Conservation (phyloP, 163 green algal genomes). For the Scenedesmus sp. region DNA sequence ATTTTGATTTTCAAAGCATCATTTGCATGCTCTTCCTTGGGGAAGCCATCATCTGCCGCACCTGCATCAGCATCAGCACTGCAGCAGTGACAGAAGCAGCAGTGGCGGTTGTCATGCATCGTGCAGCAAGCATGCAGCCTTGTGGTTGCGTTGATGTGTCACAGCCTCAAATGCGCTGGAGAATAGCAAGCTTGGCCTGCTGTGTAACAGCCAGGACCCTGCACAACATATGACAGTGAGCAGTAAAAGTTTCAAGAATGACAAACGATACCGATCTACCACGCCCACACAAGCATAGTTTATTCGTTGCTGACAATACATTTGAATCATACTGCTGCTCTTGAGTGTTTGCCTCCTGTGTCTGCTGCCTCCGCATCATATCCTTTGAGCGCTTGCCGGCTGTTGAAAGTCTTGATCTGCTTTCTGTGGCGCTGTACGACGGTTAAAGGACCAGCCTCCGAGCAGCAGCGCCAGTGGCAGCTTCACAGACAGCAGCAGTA, state of each 20-base stretch:
- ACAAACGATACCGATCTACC: not conserved
- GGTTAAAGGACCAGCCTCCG: not conserved
- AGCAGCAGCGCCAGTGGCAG: constrained; percentile 14
- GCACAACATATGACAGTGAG: not conserved
- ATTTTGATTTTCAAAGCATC: too few species aligned
- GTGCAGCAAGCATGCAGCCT: not conserved
- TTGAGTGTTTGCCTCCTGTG: not conserved
- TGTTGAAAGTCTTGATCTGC: not conserved
- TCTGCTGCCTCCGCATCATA: not conserved
- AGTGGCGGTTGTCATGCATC: not conserved
- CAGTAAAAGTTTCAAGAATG: not conserved
- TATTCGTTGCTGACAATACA: not conserved
- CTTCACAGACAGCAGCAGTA: not conserved
- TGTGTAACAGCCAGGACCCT: not conserved
- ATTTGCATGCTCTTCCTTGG: too few species aligned
- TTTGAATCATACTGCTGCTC: too few species aligned
- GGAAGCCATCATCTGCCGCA: too few species aligned
- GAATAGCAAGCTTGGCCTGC: not conserved
- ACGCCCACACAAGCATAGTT: not conserved
- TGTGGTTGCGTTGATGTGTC: not conserved
- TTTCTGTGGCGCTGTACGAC: not conserved
- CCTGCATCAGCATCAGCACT: not conserved
- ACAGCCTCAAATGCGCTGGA: not conserved
- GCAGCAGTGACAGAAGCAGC: not conserved
- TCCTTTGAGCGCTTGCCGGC: not conserved